Percentiles rank a stretch among this genome's conserved stretches.
phyloP scores from a whole-genome alignment of 176 grass and related monocot species.

The Eremochloa ophiuroides region DNA sequence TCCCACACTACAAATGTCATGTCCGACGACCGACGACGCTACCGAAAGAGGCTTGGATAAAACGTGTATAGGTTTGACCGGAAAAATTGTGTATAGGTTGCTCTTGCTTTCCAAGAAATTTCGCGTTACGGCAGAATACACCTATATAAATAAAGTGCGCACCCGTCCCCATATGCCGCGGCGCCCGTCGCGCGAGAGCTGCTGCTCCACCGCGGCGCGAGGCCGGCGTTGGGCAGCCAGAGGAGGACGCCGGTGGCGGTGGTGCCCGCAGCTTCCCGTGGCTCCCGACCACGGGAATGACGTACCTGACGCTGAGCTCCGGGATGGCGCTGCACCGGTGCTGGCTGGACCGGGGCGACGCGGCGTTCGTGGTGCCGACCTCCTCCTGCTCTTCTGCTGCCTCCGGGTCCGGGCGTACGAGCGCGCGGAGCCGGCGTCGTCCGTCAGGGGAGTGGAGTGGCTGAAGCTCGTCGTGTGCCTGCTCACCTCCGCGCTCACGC shows the following conservation, averaged over 20 bases:
- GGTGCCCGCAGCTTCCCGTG: neutral
- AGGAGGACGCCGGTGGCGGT: too few species aligned
- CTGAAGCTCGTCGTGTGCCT: neutral
- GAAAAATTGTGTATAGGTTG: too few species aligned
- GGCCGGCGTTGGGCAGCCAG: neutral
- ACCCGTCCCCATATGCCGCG: too few species aligned
- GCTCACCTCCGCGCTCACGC: neutral
- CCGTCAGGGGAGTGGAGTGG: neutral
- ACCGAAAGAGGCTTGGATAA: too few species aligned
- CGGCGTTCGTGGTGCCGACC: neutral
- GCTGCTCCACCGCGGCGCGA: too few species aligned
- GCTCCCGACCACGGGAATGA: neutral
- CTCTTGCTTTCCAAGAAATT: too few species aligned
- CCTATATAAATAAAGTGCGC: too few species aligned
- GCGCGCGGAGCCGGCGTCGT: neutral
- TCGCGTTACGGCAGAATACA: too few species aligned
- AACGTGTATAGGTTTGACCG: too few species aligned
- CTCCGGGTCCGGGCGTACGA: conserved; percentile 18
- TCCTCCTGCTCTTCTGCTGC: conserved; percentile 25
- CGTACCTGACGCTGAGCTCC: conserved; percentile 19
- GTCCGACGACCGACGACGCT: too few species aligned
- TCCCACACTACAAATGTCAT: too few species aligned
- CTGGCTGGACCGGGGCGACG: neutral
- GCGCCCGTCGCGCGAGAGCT: too few species aligned
- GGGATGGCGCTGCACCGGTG: conserved; percentile 23